A percentile compares a stretch with the other conserved stretches of the same genome.
These are phyloP conservation scores for Trichoderma hamatum DNA, from an alignment of 2,329 filamentous ascomycete genomes.

Conservation along the genomic window DNA sequence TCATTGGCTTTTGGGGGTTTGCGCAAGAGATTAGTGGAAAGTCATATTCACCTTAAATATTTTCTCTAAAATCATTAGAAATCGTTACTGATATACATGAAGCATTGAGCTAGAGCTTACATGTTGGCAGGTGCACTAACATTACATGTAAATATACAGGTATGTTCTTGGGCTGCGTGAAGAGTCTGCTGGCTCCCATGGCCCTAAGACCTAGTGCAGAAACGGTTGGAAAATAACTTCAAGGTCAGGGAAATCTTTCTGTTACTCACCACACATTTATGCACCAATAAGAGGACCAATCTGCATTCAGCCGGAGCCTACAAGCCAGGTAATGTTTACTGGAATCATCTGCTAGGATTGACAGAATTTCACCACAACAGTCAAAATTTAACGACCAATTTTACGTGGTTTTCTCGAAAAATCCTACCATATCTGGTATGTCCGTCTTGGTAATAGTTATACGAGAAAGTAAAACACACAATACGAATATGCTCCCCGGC, in stretches of 20 bases:
- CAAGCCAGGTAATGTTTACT: background rate
- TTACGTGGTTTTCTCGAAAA: background rate
- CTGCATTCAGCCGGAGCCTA: background rate
- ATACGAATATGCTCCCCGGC: background rate
- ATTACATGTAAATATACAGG: background rate
- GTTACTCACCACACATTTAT: background rate
- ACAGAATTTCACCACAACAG: background rate
- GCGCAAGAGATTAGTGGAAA: background rate
- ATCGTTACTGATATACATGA: too few relatives aligned
- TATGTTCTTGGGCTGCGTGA: background rate
- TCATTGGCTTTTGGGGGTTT: background rate
- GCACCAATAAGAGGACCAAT: background rate
- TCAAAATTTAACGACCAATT: background rate
- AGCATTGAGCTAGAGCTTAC: too few relatives aligned
- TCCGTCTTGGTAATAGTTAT: background rate
- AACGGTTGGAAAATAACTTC: too few relatives aligned
- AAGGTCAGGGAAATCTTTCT: too few relatives aligned
- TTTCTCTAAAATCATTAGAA: too few relatives aligned
- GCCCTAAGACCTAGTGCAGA: background rate
- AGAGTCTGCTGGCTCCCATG: background rate
- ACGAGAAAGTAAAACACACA: background rate
- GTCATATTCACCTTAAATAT: too few relatives aligned
- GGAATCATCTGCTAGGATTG: background rate
- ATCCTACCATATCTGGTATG: background rate
- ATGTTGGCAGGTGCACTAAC: background rate